Evolutionary conservation across 2,329 filamentous ascomycete genomes (phyloP).

Genomic region (Paecilomyces niveus): DNA sequence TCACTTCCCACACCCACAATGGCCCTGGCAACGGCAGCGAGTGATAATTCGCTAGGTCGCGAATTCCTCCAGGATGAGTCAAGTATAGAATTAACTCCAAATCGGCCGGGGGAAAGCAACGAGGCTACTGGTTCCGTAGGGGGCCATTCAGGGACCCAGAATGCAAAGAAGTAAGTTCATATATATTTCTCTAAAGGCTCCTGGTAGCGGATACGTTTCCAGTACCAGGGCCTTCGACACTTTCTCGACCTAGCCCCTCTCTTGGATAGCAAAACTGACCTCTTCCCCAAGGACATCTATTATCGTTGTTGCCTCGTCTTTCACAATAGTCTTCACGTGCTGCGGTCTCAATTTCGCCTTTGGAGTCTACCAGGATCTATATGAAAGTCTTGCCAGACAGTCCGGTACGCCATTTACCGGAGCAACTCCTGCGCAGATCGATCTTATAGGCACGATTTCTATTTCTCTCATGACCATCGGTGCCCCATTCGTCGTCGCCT

Average conservation of each 20-base stretch:
- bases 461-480: constrained; percentile 30
- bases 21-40: neutral
- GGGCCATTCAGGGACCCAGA: neutral
- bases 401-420: constrained; percentile 26
- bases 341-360: constrained; percentile 34
- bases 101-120: neutral
- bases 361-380: constrained; percentile 35
- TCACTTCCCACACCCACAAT: neutral
- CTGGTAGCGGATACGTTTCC: no score
- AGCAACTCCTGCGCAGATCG: constrained; percentile 29
- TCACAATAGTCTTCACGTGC: constrained; percentile 23
- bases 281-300: neutral
- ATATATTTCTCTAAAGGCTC: no score
- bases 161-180: neutral
- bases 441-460: constrained; percentile 31
- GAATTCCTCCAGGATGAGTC: neutral
- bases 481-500: constrained; percentile 25
- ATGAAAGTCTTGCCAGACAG: constrained; percentile 23
- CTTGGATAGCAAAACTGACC: neutral
- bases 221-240: no score
- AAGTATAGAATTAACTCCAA: neutral
- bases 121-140: neutral
- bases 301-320: constrained; percentile 9
- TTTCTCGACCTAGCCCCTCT: neutral
- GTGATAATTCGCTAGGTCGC: neutral